Evolutionary conservation across 805 yeast genomes (phyloP), one percentile per base, ranked within the genome.

Genomic region (Saturnispora kantuleensis): DNA sequence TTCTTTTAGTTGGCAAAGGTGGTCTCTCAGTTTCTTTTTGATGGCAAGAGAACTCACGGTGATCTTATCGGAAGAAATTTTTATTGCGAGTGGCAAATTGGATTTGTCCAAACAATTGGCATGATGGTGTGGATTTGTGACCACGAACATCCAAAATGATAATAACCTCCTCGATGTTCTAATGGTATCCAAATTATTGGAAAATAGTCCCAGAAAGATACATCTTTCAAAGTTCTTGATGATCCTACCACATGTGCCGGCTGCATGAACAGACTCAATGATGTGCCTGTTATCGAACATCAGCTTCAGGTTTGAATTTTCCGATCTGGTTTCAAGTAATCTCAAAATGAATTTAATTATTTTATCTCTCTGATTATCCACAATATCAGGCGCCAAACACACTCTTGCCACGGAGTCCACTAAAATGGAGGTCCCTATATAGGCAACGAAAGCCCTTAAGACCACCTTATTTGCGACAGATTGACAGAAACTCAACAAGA

Each of bases 11-110:
- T 49, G 42, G 32, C 59, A 50, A 8, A 69, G 52, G 41, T 61
- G 65, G 36, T 64, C 72, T 56, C 84, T 69, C 42, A 83, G 62
- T 47, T 77, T 73, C 56, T 83, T 82, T 55, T 84, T 88, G 31
- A 83, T 68, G 0, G 94, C 88, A 28, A 81, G 79, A 16, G 79
- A 70, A 28, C 93, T 89, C 1, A 84, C 77, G 35, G 81, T 74
- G 1, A 79, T 73, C 17, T 69, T 73, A 49, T 81, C 88, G 6
- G 73, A 60, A 3, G 74, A 61, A 38, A 84, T 64, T 3, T 68
- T 65, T 9, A 52, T 50, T 35, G 70, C 69, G 18, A 77, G 65
- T 0, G 59, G 65, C 5, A 57, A 41, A 46, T 74, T 71, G 11
- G 54, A 45, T 9, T 39, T 47, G 16, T 47, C 54, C 44, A 56